A percentile compares a stretch with the other conserved stretches of the same genome.
These are phyloP conservation scores for Amanita jacksonii DNA, from an alignment of 768 basidiomycete genomes.

Conservation along the genomic window DNA sequence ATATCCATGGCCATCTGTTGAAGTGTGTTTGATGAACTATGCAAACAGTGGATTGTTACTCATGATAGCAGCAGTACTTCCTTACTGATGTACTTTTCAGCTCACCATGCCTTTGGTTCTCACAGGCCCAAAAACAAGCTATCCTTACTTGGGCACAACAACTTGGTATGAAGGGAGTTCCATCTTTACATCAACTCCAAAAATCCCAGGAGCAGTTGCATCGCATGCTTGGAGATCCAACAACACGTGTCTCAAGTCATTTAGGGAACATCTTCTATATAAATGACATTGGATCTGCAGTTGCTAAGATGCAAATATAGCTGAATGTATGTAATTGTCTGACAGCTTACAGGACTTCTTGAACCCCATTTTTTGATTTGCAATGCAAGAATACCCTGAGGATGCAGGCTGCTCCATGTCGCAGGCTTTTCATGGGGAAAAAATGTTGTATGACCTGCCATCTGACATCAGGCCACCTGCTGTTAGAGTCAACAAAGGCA, in stretches of 20 bases:
- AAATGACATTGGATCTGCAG: slow-evolving; percentile 3
- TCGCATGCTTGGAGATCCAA: slow-evolving; percentile 1
- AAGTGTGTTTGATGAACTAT: not conserved
- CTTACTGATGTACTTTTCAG: slow-evolving; percentile 6
- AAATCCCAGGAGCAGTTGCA: not conserved
- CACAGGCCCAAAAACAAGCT: slow-evolving; percentile 6
- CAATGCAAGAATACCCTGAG: slow-evolving; percentile 4
- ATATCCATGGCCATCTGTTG: slow-evolving; percentile 7
- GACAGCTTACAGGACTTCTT: slow-evolving; percentile 5
- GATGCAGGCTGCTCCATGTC: not conserved
- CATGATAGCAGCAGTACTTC: not conserved
- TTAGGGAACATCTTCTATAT: slow-evolving; percentile 7
- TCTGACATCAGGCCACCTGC: not conserved
- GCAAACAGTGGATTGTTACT: not conserved
- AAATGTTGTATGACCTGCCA: not conserved
- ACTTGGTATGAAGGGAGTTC: slow-evolving; percentile 1
- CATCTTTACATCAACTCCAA: slow-evolving; percentile 1
- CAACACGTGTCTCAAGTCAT: not conserved
- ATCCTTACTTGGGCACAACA: slow-evolving; percentile 6
- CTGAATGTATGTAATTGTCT: not conserved
- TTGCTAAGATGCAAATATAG: slow-evolving; percentile 2
- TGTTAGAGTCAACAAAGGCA: not conserved
- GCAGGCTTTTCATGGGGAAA: slow-evolving; percentile 3
- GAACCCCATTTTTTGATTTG: slow-evolving; percentile 4
- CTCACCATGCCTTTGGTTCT: slow-evolving; percentile 5